phyloP scores from a whole-genome alignment of 2,329 filamentous ascomycete species.

The Delphinella strobiligena region DNA sequence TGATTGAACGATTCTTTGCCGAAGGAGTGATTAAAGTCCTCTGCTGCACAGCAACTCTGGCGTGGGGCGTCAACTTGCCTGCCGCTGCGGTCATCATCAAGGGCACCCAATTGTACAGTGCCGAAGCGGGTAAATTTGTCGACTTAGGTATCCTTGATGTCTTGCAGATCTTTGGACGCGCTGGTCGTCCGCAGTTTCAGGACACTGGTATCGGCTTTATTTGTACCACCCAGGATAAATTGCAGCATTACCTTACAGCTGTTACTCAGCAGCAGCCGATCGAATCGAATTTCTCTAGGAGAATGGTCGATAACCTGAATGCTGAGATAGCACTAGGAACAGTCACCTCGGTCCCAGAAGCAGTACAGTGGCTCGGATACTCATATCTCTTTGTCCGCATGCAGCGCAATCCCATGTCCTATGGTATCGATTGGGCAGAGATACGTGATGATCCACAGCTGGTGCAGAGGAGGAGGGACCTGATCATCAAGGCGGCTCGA shows the following conservation, averaged over 20 bases:
- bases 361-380: conserved; percentile 94
- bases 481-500: conserved; percentile 79
- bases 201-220: conserved; percentile 98
- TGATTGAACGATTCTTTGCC: conserved; percentile 86
- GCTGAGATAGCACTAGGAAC: conserved; percentile 90
- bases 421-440: conserved; percentile 92
- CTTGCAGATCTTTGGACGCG: conserved; percentile 95
- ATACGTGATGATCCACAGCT: conserved; percentile 77
- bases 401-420: conserved; percentile 79
- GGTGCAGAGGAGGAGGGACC: conserved; percentile 69
- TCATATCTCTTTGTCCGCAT: conserved; percentile 96
- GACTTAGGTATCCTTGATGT: conserved; percentile 95
- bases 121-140: conserved; percentile 91
- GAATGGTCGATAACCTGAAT: conserved; percentile 92
- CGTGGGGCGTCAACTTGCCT: conserved; percentile 97
- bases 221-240: conserved; percentile 87
- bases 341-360: conserved; percentile 86
- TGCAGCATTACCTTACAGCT: conserved; percentile 80
- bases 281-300: conserved; percentile 88
- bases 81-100: conserved; percentile 97
- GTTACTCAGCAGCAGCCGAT: conserved; percentile 95
- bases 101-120: conserved; percentile 91
- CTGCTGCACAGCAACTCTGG: conserved; percentile 93
- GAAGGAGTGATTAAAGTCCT: conserved; percentile 93
- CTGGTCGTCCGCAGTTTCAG: conserved; percentile 93